These are phyloP conservation scores for Crithidia acanthocephali DNA, from an alignment of 208 protist genomes.

Conservation along the genomic window DNA sequence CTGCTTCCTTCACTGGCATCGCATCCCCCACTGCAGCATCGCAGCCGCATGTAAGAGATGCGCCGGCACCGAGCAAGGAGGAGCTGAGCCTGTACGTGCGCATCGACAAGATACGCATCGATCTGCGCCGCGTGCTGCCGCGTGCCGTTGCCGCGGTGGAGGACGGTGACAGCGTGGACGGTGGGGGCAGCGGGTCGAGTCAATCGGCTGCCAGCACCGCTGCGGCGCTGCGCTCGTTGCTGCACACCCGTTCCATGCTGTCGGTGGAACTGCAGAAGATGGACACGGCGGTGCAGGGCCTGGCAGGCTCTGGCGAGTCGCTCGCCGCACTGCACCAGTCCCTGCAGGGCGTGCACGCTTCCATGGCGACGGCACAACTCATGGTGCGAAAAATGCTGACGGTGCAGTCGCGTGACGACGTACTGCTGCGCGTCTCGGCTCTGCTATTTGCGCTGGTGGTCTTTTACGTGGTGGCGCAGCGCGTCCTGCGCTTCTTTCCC, in stretches of 20 bases:
- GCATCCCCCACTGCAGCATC: background rate
- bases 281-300: slow-evolving; percentile 57
- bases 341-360: slow-evolving; percentile 68
- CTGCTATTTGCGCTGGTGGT: slow-evolving; percentile 66
- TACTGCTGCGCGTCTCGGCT: slow-evolving; percentile 63
- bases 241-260: slow-evolving; percentile 77
- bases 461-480: slow-evolving; percentile 66
- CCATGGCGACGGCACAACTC: slow-evolving; percentile 64
- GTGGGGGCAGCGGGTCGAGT: slow-evolving; percentile 18
- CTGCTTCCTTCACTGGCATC: background rate
- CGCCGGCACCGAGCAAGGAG: slow-evolving; percentile 1
- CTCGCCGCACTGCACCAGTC: slow-evolving; percentile 51
- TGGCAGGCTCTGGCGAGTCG: slow-evolving; percentile 53
- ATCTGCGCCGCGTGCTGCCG: slow-evolving; percentile 53
- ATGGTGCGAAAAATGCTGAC: slow-evolving; percentile 60
- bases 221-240: slow-evolving; percentile 69
- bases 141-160: slow-evolving; percentile 50
- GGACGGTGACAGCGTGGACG: slow-evolving; percentile 17
- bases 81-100: slow-evolving; percentile 14
- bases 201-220: slow-evolving; percentile 37
- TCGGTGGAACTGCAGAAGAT: slow-evolving; percentile 80
- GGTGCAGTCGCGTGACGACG: slow-evolving; percentile 69
- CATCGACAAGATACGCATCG: slow-evolving; percentile 45
- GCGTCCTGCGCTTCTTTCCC: slow-evolving; percentile 76
- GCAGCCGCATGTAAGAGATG: background rate